Percentiles rank a stretch among this genome's conserved stretches.
Evolutionary conservation across 1,284 basidiomycete species (phyloP).

Genomic region (Hemileia vastatrix): DNA sequence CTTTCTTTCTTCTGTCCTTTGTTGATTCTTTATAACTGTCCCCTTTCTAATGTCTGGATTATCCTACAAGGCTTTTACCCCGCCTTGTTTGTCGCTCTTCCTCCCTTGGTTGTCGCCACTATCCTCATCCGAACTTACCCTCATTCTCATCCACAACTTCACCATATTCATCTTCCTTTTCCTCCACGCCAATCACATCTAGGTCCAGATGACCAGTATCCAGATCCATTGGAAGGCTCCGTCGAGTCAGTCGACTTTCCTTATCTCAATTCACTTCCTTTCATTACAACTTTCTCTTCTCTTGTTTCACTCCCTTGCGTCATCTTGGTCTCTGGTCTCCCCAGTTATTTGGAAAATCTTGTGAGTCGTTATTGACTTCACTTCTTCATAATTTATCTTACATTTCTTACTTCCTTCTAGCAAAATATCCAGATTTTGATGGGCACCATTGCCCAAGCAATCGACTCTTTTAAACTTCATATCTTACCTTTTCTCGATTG

Average conservation of each 20-base stretch:
- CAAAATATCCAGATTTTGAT: conserved; percentile 24
- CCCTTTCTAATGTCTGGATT: not conserved
- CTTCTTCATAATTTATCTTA: not conserved
- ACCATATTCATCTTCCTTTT: not conserved
- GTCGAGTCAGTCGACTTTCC: conserved; percentile 28
- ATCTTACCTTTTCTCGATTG: conserved; percentile 42
- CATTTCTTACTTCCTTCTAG: not conserved
- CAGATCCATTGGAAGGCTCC: conserved; percentile 18
- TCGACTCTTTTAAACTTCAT: conserved; percentile 37
- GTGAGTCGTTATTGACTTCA: too few species aligned
- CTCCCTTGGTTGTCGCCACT: conserved; percentile 4
- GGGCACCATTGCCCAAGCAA: conserved; percentile 7
- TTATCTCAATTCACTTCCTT: conserved; percentile 31
- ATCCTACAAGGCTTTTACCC: conserved; percentile 11
- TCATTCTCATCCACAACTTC: not conserved
- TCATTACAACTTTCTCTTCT: conserved; percentile 29
- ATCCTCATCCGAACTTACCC: conserved; percentile 15
- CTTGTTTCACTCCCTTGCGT: too few species aligned
- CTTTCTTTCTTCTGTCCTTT: not conserved
- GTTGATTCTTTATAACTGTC: not conserved
- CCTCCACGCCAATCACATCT: conserved; percentile 3
- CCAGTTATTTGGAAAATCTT: too few species aligned
- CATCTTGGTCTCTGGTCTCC: too few species aligned
- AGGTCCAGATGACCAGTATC: too few species aligned
- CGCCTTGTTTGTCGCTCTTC: conserved; percentile 5